These are phyloP conservation scores for Beauveria brongniartii DNA, from an alignment of 2,329 filamentous ascomycete genomes.

Conservation along the genomic window DNA sequence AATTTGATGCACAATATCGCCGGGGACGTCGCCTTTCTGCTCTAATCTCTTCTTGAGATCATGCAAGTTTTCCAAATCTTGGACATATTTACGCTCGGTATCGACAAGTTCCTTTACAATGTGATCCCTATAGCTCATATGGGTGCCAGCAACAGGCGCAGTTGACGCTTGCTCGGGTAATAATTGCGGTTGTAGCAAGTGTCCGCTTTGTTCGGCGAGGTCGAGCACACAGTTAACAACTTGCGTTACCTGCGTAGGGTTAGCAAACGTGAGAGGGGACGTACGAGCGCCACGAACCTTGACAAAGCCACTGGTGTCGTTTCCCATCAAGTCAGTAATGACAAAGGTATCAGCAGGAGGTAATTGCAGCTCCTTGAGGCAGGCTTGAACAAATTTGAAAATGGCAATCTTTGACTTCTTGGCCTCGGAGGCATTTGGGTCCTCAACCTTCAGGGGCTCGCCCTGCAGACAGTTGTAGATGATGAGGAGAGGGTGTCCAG, in stretches of 20 bases:
- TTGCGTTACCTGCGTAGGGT: constrained; percentile 57
- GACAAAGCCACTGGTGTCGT: constrained; percentile 94
- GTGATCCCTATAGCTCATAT: constrained; percentile 72
- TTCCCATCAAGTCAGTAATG: constrained; percentile 82
- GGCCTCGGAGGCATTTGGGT: constrained; percentile 51
- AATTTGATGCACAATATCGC: constrained; percentile 86
- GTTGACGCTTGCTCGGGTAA: constrained; percentile 46
- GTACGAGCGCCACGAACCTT: constrained; percentile 49
- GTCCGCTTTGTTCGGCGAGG: constrained; percentile 67
- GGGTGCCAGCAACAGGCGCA: constrained; percentile 45
- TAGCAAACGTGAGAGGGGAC: constrained; percentile 1
- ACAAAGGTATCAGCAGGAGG: constrained; percentile 80
- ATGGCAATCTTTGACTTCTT: constrained; percentile 81
- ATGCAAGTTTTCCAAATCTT: constrained; percentile 90
- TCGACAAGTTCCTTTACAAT: constrained; percentile 87
- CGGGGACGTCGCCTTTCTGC: constrained; percentile 77
- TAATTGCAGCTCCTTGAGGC: constrained; percentile 73
- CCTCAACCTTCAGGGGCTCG: constrained; percentile 59
- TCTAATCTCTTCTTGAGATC: constrained; percentile 85
- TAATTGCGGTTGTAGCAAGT: constrained; percentile 55
- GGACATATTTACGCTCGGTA: constrained; percentile 95
- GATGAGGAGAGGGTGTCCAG: constrained; percentile 74
- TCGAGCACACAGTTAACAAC: constrained; percentile 91
- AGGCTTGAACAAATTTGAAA: constrained; percentile 88
- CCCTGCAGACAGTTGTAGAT: constrained; percentile 79